Evolutionary conservation across 164 flowering plant species (phyloP), one percentile per base, ranked within the genome.

Genomic region (Platanus orientalis): DNA sequence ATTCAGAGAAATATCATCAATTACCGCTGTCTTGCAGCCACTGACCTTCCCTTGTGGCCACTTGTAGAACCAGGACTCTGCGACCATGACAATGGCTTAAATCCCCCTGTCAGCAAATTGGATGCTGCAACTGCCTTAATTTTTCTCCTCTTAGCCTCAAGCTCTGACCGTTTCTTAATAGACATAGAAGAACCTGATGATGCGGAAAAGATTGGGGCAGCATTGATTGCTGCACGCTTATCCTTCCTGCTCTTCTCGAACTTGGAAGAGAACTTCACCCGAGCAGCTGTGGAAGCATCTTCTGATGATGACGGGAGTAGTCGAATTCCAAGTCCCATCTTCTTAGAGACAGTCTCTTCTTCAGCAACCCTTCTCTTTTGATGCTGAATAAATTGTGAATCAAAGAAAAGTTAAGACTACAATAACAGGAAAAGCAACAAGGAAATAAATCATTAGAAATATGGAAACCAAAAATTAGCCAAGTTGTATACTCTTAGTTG

Each of bases 331-430:
- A 91, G 83, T 14, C 97, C 98, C 65, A 73, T 64, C 69, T 81
- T 91, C 77, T 74, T 82, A 2, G 92, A 73, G 57, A 73, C 70
- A 47, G 55, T 67, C 74, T 91, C 96, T 73, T 94, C 98, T 73
- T 86, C 91, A 59, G 89, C 84, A 52, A 91, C 88, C 70, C 98
- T 80, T 65, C 85, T 91, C 86, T 85, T 94, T 70, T 91, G 93
- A 72, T 34, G 47, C 97, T 87, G 81, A 3, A 55, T 25, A 60
- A 65, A 17, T 61, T 4, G 17, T 10, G 13, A 69, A 53, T 28
- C 11, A 13, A 48, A 27, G 1, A 12, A 49, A 55, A 27, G 24
- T 23, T 39, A 58, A 20, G 45, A 61, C 13, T 19, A 60, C 12
- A 29, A 39, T 25, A 17, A 48, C 23, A 30, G 7, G 6, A 28